Evolutionary conservation across 179 eudicot genomes (phyloP).

Genomic region (Nepenthes alata): DNA sequence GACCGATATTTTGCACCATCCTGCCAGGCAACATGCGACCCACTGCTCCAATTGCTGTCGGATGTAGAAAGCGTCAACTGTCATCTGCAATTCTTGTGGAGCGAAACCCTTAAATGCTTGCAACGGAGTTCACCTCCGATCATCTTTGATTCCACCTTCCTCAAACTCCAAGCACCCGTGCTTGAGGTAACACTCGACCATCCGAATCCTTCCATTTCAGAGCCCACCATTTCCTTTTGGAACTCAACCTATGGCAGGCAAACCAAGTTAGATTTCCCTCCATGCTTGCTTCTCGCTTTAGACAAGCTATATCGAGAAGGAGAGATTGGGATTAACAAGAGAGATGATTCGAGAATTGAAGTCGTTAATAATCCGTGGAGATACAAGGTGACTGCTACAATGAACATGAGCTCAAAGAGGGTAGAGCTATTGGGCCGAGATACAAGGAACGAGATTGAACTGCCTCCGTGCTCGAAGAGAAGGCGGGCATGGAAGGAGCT

Average conservation of each 20-base stretch:
- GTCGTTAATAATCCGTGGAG: constrained; percentile 6
- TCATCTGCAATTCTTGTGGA: constrained; percentile 50
- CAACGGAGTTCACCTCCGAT: constrained; percentile 46
- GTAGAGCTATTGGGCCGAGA: constrained; percentile 30
- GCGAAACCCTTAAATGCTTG: constrained; percentile 38
- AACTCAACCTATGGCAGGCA: constrained; percentile 54
- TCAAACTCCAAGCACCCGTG: constrained; percentile 41
- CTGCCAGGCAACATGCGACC: constrained; percentile 36
- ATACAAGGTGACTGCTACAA: constrained; percentile 29
- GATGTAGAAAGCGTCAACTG: constrained; percentile 10
- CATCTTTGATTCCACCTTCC: constrained; percentile 44
- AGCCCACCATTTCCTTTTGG: constrained; percentile 63
- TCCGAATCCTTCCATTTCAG: constrained; percentile 50
- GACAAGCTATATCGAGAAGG: constrained; percentile 55
- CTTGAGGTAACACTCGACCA: constrained; percentile 53
- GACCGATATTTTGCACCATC: background rate
- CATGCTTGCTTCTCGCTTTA: constrained; percentile 31
- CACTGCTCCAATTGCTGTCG: constrained; percentile 52
- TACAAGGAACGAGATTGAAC: constrained; percentile 6
- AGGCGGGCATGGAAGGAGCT: constrained; percentile 21
- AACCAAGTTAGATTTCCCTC: constrained; percentile 42
- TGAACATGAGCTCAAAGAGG: constrained; percentile 51
- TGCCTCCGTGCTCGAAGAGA: constrained; percentile 26
- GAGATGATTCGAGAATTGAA: constrained; percentile 14
- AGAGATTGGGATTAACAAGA: constrained; percentile 30